Percentiles rank a stretch among this genome's conserved stretches.
Conservation (phyloP, 768 basidiomycete genomes). For the Sarcodon sp. region DNA sequence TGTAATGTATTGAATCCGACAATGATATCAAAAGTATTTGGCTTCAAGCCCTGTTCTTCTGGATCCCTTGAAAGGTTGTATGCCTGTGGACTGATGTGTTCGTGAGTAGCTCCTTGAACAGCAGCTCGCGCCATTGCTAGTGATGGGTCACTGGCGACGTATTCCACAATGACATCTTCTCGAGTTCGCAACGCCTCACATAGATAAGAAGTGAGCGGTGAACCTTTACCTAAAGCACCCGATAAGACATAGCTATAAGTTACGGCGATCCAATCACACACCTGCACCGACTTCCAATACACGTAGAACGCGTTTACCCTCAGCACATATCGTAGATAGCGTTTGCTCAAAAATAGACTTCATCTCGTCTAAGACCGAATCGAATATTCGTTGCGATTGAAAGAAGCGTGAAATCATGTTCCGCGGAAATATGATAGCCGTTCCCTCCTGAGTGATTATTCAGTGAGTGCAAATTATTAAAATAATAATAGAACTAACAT, state of each 20-base stretch:
- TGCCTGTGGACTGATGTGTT: neutral
- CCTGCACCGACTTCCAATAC: neutral
- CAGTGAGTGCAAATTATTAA: neutral
- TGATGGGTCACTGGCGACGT: neutral
- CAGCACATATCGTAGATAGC: neutral
- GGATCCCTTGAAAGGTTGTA: neutral
- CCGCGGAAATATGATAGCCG: neutral
- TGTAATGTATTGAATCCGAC: slow-evolving; percentile 9
- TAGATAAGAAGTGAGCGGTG: neutral
- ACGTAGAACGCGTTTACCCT: neutral
- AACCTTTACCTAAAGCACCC: neutral
- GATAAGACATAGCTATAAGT: neutral
- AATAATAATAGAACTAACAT: neutral
- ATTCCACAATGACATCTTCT: neutral
- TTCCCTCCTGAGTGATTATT: neutral
- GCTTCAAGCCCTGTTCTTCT: slow-evolving; percentile 5
- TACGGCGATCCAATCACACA: neutral
- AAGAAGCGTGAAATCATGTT: neutral
- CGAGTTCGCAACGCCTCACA: neutral
- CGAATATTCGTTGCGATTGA: neutral
- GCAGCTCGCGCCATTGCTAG: neutral
- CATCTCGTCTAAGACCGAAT: neutral
- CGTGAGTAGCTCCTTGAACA: neutral
- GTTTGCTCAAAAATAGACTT: neutral
- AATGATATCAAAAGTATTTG: slow-evolving; percentile 7